Conservation (phyloP, 768 basidiomycete species). For the Daedalea quercina region DNA sequence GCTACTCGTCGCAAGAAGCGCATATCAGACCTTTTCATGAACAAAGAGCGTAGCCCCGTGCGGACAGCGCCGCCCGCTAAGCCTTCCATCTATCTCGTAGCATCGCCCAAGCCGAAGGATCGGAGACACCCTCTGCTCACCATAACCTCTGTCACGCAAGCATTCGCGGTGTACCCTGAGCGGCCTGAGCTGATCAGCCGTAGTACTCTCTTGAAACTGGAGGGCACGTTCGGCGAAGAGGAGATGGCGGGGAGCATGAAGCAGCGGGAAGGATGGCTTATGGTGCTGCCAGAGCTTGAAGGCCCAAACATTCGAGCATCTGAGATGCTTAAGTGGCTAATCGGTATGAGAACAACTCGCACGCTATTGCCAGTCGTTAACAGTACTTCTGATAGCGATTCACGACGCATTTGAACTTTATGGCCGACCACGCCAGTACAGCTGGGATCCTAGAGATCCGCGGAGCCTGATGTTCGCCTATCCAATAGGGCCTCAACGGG, state of each 20-base stretch:
- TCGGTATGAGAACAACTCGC: slow-evolving; percentile 44
- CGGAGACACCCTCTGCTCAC: slow-evolving; percentile 68
- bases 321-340: slow-evolving; percentile 89
- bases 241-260: slow-evolving; percentile 60
- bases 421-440: slow-evolving; percentile 80
- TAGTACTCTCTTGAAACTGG: slow-evolving; percentile 89
- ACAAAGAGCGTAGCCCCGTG: slow-evolving; percentile 34
- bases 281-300: slow-evolving; percentile 87
- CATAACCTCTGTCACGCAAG: slow-evolving; percentile 66
- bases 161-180: slow-evolving; percentile 94
- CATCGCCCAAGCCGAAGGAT: slow-evolving; percentile 64
- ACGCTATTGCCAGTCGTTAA: background rate
- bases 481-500: slow-evolving; percentile 77
- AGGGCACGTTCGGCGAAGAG: slow-evolving; percentile 78
- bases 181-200: slow-evolving; percentile 85
- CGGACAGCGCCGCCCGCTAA: slow-evolving; percentile 19
- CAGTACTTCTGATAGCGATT: slow-evolving; percentile 41
- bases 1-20: slow-evolving; percentile 37
- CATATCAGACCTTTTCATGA: slow-evolving; percentile 59
- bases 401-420: slow-evolving; percentile 88
- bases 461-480: slow-evolving; percentile 90
- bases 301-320: slow-evolving; percentile 52
- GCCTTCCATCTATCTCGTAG: slow-evolving; percentile 51
- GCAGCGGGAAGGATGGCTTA: slow-evolving; percentile 73
- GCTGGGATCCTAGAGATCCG: slow-evolving; percentile 84